Percentiles rank a stretch among this genome's conserved stretches.
Evolutionary conservation across 2,329 filamentous ascomycete species (phyloP).

Genomic region (Xylaria sp.): DNA sequence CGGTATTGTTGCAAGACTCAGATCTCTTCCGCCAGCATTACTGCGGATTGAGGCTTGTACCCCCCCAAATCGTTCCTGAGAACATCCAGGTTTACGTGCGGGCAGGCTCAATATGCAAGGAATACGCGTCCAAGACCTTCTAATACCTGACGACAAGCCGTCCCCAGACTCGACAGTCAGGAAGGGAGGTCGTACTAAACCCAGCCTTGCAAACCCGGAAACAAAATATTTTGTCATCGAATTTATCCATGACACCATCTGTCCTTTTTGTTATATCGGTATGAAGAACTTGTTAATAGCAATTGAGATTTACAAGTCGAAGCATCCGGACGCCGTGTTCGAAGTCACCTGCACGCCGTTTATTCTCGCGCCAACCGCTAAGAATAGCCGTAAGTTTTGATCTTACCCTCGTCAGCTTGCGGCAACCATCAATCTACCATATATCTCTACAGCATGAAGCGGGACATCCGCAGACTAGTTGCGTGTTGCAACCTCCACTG

Average conservation of each 20-base stretch:
- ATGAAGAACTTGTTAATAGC: slow-evolving; percentile 59
- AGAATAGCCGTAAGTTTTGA: slow-evolving; percentile 45
- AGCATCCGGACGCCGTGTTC: slow-evolving; percentile 57
- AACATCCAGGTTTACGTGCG: neutral
- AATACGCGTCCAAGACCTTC: slow-evolving; percentile 46
- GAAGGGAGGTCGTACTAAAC: slow-evolving; percentile 6
- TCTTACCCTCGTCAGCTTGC: slow-evolving; percentile 7
- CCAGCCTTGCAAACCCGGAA: slow-evolving; percentile 3
- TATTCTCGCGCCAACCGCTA: slow-evolving; percentile 52
- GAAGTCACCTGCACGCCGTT: slow-evolving; percentile 60
- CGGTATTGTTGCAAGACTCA: neutral
- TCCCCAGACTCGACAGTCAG: slow-evolving; percentile 8
- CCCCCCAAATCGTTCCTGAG: neutral
- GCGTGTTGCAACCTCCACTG: neutral
- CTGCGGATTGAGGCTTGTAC: neutral
- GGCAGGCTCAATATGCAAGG: slow-evolving; percentile 42
- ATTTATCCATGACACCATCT: slow-evolving; percentile 61
- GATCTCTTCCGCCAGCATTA: neutral
- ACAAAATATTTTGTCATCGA: slow-evolving; percentile 55
- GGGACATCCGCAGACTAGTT: neutral
- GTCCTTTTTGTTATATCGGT: slow-evolving; percentile 63
- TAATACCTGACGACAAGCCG: slow-evolving; percentile 41
- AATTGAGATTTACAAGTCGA: slow-evolving; percentile 53
- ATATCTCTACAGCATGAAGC: neutral
- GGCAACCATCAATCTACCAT: neutral